Base-by-base conservation (phyloP, 192 early-diverging fungal species). In the Piromyces finnis region DNA sequence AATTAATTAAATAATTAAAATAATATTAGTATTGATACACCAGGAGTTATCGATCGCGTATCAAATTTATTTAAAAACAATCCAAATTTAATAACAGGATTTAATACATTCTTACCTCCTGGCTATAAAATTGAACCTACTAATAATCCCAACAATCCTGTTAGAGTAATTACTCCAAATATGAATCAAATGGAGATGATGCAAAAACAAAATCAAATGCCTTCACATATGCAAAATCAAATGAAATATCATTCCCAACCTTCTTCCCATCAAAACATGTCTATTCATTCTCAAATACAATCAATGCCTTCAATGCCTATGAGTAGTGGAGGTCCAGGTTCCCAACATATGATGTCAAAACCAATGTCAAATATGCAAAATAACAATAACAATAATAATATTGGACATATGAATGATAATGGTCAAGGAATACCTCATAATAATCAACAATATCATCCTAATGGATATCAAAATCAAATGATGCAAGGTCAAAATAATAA, bases 71-170 rank as follows among this genome's bases (percentile, higher is more conserved):
- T 99, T 83, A 89, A 93, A 51, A 94, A 93, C 59, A 94, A 96
- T 79, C 94, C 96, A 28, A 84, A 87, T 30, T 87, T 99, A 77
- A 97, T 99, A 37, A 94, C 92, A 78, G 98, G 98, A 27, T 99
- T 99, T 86, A 99, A 99, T 86, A 98, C 98, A 1, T 99, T 99
- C 82, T 83, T 99, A 81, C 98, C 98, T n/a, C 94, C 96, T 22
- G 98, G 98, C 0, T 99, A 98, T 83, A 91, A 92, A 79, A 95
- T 99, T 78, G 96, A 98, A 84, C 93, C 95, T 81, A 92, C 93
- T 0, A 91, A 87, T 39, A 94, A 95, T 83, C 92, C 93, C 7
- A 82, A 87, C 18, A 94, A 96, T 78, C 86, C 91, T 51, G 94
- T 98, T 78, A 87, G 91, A 30, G 97, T 98, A 18, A 96, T 92